Conservation (phyloP, 2,329 filamentous ascomycete genomes). For the Aspergillus sp. region DNA sequence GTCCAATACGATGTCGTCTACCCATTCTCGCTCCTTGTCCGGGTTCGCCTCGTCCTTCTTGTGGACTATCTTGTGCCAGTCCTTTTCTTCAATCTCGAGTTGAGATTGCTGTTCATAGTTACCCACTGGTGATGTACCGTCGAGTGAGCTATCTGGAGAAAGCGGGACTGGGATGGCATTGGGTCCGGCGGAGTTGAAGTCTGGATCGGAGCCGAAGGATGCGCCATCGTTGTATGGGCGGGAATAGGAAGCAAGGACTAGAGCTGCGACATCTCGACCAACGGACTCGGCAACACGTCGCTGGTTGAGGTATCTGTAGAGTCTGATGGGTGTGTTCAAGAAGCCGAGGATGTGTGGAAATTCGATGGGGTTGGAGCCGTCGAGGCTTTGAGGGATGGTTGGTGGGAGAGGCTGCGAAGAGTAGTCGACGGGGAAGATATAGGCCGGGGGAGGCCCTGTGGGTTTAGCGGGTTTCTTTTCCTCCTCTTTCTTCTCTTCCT, state of each 20-base stretch:
- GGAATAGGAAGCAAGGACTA: constrained; percentile 65
- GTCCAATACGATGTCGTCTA: constrained; percentile 75
- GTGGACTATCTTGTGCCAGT: constrained; percentile 83
- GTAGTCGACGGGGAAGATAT: constrained; percentile 77
- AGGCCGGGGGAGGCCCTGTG: constrained; percentile 68
- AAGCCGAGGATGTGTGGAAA: constrained; percentile 94
- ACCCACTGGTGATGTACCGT: constrained; percentile 32
- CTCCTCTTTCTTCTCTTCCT: constrained; percentile 54
- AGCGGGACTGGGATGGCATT: not conserved
- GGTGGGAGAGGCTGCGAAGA: constrained; percentile 65
- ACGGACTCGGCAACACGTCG: constrained; percentile 84
- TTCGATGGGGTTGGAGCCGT: constrained; percentile 71
- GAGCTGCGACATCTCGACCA: constrained; percentile 83
- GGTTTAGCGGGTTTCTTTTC: constrained; percentile 53
- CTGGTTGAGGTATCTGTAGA: constrained; percentile 84
- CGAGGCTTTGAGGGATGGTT: constrained; percentile 71
- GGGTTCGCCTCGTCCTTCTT: constrained; percentile 56
- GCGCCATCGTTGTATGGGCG: constrained; percentile 45
- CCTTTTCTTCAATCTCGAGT: constrained; percentile 72
- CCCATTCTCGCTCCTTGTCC: constrained; percentile 73
- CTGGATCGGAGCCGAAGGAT: constrained; percentile 26
- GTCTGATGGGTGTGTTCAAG: constrained; percentile 81
- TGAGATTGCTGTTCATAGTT: constrained; percentile 67
- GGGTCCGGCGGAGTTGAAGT: constrained; percentile 10
- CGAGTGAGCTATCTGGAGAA: constrained; percentile 24